phyloP scores from a whole-genome alignment of 2,329 filamentous ascomycete genomes.

The Cercospora zeae-maydis region DNA sequence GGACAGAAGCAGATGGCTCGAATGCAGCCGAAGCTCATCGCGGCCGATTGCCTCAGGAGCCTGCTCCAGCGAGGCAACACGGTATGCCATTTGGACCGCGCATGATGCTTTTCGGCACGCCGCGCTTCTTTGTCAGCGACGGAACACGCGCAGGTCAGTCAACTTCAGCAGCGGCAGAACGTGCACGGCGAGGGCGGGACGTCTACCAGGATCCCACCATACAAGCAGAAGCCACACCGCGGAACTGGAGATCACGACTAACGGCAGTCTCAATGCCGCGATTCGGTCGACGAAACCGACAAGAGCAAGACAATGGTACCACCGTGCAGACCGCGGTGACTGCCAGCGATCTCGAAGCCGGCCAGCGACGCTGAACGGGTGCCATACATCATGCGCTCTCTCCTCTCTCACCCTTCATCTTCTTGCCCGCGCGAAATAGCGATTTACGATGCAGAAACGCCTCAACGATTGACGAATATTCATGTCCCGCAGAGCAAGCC shows the following conservation, averaged over 20 bases:
- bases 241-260: slow-evolving; percentile 27
- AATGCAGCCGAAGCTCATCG: slow-evolving; percentile 10
- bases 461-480: not conserved
- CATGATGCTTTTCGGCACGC: slow-evolving; percentile 27
- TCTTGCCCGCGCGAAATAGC: not conserved
- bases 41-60: slow-evolving; percentile 25
- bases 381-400: not conserved
- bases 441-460: not conserved
- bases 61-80: slow-evolving; percentile 30
- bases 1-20: slow-evolving; percentile 53
- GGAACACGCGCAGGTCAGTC: slow-evolving; percentile 8
- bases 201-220: slow-evolving; percentile 7
- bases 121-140: slow-evolving; percentile 28
- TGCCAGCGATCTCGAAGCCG: slow-evolving; percentile 33
- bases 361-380: slow-evolving; percentile 20
- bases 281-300: slow-evolving; percentile 26
- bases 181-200: slow-evolving; percentile 5
- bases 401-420: not conserved
- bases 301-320: slow-evolving; percentile 19
- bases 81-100: slow-evolving; percentile 29
- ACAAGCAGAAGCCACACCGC: slow-evolving; percentile 13
- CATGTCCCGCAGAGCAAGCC: not conserved
- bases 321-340: slow-evolving; percentile 23
- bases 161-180: slow-evolving; percentile 5
- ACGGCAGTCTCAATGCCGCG: slow-evolving; percentile 26